phyloP scores from a whole-genome alignment of 495 filamentous ascomycete species.

The Xylaria sp. region DNA sequence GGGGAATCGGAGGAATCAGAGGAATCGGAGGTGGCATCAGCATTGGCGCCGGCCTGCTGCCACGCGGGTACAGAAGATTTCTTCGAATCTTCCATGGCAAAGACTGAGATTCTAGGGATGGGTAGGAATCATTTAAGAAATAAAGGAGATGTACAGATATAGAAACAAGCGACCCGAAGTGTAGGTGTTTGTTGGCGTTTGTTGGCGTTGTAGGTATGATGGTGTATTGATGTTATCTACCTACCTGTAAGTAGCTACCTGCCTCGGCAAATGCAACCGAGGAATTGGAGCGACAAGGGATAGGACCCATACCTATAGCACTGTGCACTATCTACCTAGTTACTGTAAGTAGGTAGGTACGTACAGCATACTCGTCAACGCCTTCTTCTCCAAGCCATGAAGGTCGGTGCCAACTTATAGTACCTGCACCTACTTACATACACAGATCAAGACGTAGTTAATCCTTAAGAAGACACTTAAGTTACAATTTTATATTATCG shows the following conservation, averaged over 20 bases:
- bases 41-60: conserved; percentile 30
- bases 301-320: too few species aligned
- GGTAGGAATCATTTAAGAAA: neutral
- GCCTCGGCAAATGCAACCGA: conserved; percentile 27
- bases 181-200: too few species aligned
- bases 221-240: neutral
- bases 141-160: neutral
- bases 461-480: neutral
- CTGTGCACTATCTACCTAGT: too few species aligned
- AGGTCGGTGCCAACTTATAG: neutral
- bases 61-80: conserved; percentile 32
- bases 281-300: conserved; percentile 7
- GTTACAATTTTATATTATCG: neutral
- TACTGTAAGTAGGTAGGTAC: neutral
- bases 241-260: neutral
- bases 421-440: neutral
- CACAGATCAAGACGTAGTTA: neutral
- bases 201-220: neutral
- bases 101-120: neutral
- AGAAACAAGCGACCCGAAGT: neutral
- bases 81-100: conserved; percentile 32
- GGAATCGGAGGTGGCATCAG: conserved; percentile 31
- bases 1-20: too few species aligned
- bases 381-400: neutral
- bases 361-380: neutral